These are phyloP conservation scores for Fusarium torulosum DNA, from an alignment of 2,329 filamentous ascomycete genomes.

Conservation along the genomic window DNA sequence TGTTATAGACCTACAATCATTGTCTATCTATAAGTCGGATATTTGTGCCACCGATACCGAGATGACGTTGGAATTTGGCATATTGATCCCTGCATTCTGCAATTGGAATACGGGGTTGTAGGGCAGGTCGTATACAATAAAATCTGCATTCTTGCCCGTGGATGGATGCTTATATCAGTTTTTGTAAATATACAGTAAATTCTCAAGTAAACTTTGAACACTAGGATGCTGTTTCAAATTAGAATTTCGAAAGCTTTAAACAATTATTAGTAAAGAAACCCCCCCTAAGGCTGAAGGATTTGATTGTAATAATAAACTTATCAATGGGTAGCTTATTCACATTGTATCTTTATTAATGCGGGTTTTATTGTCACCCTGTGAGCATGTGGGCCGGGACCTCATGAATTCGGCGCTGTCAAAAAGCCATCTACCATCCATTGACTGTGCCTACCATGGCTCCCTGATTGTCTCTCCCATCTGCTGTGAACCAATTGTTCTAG, in stretches of 20 bases:
- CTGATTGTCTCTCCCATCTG: conserved; percentile 16
- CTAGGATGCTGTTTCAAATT: neutral
- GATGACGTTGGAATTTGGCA: conserved; percentile 41
- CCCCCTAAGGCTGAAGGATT: neutral
- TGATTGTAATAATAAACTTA: neutral
- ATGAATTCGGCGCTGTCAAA: conserved; percentile 40
- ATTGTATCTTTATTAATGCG: neutral
- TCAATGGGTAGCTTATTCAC: neutral
- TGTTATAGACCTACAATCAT: neutral
- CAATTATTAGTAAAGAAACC: no score
- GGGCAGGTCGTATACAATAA: neutral
- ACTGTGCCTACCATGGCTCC: conserved; percentile 29
- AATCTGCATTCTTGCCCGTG: neutral
- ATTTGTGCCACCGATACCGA: conserved; percentile 45
- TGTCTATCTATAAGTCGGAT: conserved; percentile 30
- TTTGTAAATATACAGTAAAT: neutral
- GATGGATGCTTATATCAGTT: neutral
- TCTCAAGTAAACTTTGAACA: neutral
- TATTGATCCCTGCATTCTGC: conserved; percentile 36
- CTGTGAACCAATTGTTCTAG: conserved; percentile 13
- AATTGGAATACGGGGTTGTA: conserved; percentile 13
- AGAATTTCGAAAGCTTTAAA: no score
- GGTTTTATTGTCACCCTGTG: neutral
- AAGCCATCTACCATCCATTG: conserved; percentile 42
- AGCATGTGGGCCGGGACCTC: conserved; percentile 42